Evolutionary conservation across 2,329 filamentous ascomycete species (phyloP).

Genomic region (Apiospora hydei): DNA sequence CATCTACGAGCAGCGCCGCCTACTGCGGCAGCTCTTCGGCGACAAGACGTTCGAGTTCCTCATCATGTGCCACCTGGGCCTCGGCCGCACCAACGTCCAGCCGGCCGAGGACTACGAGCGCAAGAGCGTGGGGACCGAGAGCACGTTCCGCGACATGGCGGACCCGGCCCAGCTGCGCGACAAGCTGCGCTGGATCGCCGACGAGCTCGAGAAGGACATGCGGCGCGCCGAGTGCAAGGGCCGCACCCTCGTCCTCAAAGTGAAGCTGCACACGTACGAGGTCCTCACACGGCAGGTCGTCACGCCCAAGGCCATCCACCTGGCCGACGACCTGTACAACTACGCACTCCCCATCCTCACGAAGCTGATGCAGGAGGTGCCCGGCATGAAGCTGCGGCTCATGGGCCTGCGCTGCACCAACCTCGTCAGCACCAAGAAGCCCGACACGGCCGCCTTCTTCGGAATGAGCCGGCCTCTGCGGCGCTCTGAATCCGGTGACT

Average conservation of each 20-base stretch:
- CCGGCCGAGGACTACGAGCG: constrained; percentile 89
- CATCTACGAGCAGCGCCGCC: constrained; percentile 78
- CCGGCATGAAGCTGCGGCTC: constrained; percentile 78
- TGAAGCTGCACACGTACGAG: constrained; percentile 95
- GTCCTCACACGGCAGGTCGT: constrained; percentile 84
- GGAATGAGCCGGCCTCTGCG: constrained; percentile 57
- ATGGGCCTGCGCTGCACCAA: constrained; percentile 92
- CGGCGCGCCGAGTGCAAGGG: constrained; percentile 82
- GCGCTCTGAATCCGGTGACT: constrained; percentile 33
- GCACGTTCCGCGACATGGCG: constrained; percentile 84
- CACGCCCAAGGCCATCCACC: constrained; percentile 73
- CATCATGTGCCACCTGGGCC: constrained; percentile 81
- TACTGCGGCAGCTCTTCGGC: constrained; percentile 81
- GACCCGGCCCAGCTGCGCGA: constrained; percentile 72
- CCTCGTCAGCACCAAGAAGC: constrained; percentile 84
- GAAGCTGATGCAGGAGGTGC: constrained; percentile 85
- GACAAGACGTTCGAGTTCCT: constrained; percentile 92
- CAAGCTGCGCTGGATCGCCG: constrained; percentile 81
- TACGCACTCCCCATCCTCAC: constrained; percentile 82
- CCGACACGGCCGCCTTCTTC: constrained; percentile 80
- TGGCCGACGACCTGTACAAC: constrained; percentile 83
- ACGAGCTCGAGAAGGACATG: constrained; percentile 88
- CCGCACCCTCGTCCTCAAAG: constrained; percentile 87
- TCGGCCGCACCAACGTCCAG: constrained; percentile 84
- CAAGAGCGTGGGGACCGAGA: constrained; percentile 93